These are phyloP conservation scores for Saccharomyces pastorianus DNA, from an alignment of 1,139 yeast genomes.

Conservation along the genomic window DNA sequence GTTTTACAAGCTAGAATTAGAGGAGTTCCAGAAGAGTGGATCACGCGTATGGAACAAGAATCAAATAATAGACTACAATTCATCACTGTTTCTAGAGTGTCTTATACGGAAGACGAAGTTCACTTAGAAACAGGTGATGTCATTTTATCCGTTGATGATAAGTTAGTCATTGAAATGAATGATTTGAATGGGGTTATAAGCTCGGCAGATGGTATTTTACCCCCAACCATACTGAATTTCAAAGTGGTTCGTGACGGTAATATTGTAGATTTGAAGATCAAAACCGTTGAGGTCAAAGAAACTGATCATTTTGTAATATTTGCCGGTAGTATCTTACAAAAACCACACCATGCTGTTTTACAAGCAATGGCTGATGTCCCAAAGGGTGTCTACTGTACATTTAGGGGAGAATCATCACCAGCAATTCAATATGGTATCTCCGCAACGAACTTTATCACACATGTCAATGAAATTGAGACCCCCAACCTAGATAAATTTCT, in stretches of 20 bases:
- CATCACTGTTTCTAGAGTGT: conserved; percentile 61
- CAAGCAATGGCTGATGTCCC: conserved; percentile 74
- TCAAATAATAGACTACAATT: conserved; percentile 62
- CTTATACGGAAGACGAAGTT: conserved; percentile 40
- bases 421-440: conserved; percentile 77
- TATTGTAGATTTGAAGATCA: conserved; percentile 50
- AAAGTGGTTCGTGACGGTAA: conserved; percentile 57
- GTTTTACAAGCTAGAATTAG: conserved; percentile 72
- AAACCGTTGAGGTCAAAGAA: conserved; percentile 48
- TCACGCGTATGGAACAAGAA: conserved; percentile 52
- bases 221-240: conserved; percentile 41
- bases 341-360: conserved; percentile 62
- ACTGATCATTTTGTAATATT: conserved; percentile 67
- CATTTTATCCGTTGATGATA: conserved; percentile 58
- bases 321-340: conserved; percentile 70
- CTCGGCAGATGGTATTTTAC: conserved; percentile 21
- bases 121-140: conserved; percentile 60
- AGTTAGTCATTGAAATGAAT: conserved; percentile 54
- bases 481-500: conserved; percentile 60
- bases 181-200: conserved; percentile 53
- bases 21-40: conserved; percentile 84
- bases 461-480: conserved; percentile 71
- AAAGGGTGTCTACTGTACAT: conserved; percentile 72
- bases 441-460: conserved; percentile 78
- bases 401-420: conserved; percentile 72